These are phyloP conservation scores for Nissolia schottii DNA, from an alignment of 306 rosid species.

Conservation along the genomic window DNA sequence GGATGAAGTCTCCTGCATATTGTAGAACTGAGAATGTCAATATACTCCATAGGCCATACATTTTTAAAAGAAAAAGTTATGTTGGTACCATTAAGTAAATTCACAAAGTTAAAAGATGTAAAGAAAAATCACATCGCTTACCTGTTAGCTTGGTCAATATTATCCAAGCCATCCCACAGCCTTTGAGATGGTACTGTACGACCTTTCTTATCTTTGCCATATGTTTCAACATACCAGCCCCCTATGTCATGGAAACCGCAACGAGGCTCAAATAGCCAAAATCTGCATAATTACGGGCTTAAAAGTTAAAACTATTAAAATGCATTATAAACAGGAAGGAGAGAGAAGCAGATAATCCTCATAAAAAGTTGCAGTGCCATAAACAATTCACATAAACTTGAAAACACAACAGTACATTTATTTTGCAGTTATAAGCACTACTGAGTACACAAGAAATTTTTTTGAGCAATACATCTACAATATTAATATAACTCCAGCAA, in stretches of 20 bases:
- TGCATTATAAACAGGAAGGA: background rate
- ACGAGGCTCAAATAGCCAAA: constrained; percentile 98
- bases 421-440: background rate
- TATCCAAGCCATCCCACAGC: constrained; percentile 77
- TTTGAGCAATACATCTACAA: constrained; percentile 20
- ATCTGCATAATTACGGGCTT: constrained; percentile 50
- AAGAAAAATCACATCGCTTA: constrained; percentile 27
- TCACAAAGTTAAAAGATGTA: background rate
- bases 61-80: background rate
- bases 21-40: constrained; percentile 28
- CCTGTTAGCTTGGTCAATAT: constrained; percentile 49
- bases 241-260: constrained; percentile 91
- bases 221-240: constrained; percentile 96
- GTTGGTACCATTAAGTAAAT: background rate
- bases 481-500: background rate
- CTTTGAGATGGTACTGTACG: constrained; percentile 64
- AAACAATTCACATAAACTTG: background rate
- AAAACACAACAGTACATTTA: background rate
- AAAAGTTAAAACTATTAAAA: constrained; percentile 12
- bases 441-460: background rate
- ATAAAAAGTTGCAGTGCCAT: background rate
- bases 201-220: constrained; percentile 79
- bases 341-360: background rate
- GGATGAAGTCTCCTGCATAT: constrained; percentile 91
- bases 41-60: background rate